Conservation (phyloP, 768 basidiomycete genomes). For the Leccinum olivaceopallidum region DNA sequence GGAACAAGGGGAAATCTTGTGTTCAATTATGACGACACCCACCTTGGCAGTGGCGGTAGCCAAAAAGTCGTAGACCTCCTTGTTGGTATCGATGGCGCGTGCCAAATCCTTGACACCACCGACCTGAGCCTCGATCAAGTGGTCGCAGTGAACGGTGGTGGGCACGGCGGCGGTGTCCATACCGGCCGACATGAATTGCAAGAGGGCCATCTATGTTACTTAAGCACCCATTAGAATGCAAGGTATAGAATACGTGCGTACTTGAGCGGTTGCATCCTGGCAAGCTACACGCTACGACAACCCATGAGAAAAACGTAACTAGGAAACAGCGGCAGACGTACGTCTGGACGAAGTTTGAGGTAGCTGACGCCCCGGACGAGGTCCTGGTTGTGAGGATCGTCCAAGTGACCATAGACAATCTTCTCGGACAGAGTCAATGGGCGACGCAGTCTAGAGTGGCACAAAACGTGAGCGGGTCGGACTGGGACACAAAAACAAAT, state of each 20-base stretch:
- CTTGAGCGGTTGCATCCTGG: constrained; percentile 90
- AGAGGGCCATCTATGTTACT: constrained; percentile 83
- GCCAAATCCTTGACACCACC: constrained; percentile 93
- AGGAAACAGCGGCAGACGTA: constrained; percentile 42
- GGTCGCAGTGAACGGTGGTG: constrained; percentile 98
- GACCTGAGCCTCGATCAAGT: constrained; percentile 96
- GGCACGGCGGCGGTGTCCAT: constrained; percentile 98
- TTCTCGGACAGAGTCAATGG: constrained; percentile 95
- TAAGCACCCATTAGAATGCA: constrained; percentile 1
- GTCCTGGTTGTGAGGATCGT: constrained; percentile 89
- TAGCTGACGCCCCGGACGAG: constrained; percentile 92
- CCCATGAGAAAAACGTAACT: constrained; percentile 5
- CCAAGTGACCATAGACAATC: constrained; percentile 97
- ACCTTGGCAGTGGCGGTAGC: constrained; percentile 95
- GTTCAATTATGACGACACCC: constrained; percentile 14
- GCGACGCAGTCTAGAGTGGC: constrained; percentile 65
- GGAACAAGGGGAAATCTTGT: not conserved
- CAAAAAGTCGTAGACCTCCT: constrained; percentile 99
- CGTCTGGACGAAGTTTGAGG: constrained; percentile 97
- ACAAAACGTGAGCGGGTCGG: constrained; percentile 1
- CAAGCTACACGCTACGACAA: constrained; percentile 73
- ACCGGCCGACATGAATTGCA: constrained; percentile 99
- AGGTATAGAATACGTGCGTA: constrained; percentile 33
- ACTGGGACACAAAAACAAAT: not conserved
- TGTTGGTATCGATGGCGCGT: constrained; percentile 91